Base-by-base conservation (phyloP, 2,329 filamentous ascomycete species). In the Fusarium pseudonygamai region DNA sequence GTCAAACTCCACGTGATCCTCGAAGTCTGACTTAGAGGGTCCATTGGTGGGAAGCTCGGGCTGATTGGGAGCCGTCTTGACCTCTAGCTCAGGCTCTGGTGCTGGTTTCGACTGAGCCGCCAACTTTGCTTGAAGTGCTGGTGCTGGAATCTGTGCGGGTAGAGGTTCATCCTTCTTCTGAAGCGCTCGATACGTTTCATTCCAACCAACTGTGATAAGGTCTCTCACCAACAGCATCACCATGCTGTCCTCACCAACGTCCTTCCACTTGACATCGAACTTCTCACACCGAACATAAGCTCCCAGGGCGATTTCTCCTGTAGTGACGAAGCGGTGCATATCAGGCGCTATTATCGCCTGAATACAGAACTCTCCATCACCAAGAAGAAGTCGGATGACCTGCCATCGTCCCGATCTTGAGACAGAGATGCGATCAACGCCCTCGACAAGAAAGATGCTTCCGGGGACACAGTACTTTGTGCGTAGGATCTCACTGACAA, bases 351-450 rank as follows among this genome's bases (percentile, higher is more conserved):
- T 77, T 13, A 90, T 77, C 0, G 86, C 87, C 76, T 90, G 87
- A n/a, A 90, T 82, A 71, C 86, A 89, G 7, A 88, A 77, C 73
- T 85, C 82, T 3, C 87, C 87, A 70, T 90, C 88, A 42, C 87
- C 85, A 0, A 90, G 82, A 1, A 89, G 60, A 16, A 90, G 71
- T 5, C 87, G 82, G 2, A 88, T 75, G 5, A 82, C 80, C 37
- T 86, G 84, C 82, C 85, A 85, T 77, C 81, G 76, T 22, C 74
- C 79, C 6, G 77, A 79, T 11, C 70, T 60, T 2, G 84, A 81
- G 1, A 85, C 78, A 2, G 83, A 76, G 2, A 82, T 68, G 22
- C 73, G 59, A 18, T 86, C 82, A n/a, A 87, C 65, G 50, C 80
- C 82, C 65, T 87, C 85, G 42, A 89, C 85, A 0, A 89, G 81